A percentile compares a stretch with the other conserved stretches of the same genome.
These are phyloP conservation scores for Eremothecium gossypii DNA, from an alignment of 1,139 yeast species.

Conservation along the genomic window DNA sequence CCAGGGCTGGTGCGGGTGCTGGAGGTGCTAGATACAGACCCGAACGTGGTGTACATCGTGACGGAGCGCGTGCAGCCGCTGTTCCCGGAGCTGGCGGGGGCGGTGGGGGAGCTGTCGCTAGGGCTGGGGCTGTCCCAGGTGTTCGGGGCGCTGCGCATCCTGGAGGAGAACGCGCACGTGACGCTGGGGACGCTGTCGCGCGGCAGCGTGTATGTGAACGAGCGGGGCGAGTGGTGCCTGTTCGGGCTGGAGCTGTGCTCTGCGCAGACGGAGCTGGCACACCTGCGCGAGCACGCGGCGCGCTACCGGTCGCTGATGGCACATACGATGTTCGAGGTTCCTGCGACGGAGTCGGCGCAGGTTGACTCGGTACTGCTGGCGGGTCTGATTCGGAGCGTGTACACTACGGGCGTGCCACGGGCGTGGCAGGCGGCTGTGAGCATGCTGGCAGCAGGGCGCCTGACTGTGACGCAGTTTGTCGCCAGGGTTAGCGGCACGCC, in stretches of 20 bases:
- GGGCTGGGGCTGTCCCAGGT: slow-evolving; percentile 54
- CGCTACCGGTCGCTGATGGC: slow-evolving; percentile 5
- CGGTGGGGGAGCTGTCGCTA: slow-evolving; percentile 33
- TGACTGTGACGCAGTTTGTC: slow-evolving; percentile 13
- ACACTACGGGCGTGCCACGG: slow-evolving; percentile 32
- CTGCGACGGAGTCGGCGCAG: slow-evolving; percentile 40
- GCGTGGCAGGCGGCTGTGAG: slow-evolving; percentile 15
- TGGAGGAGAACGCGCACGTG: slow-evolving; percentile 55
- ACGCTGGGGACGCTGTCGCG: slow-evolving; percentile 56
- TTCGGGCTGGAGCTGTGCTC: slow-evolving; percentile 75
- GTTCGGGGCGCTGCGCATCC: slow-evolving; percentile 47
- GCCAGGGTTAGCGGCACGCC: slow-evolving; percentile 12
- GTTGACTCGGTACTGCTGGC: slow-evolving; percentile 63
- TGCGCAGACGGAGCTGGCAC: slow-evolving; percentile 38
- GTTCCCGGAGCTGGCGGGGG: slow-evolving; percentile 16
- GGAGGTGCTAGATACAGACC: slow-evolving; percentile 56
- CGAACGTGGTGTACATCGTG: slow-evolving; percentile 57
- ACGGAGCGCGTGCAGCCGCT: slow-evolving; percentile 74
- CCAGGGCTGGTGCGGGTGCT: slow-evolving; percentile 69
- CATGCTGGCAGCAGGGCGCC: slow-evolving; percentile 15
- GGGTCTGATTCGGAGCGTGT: slow-evolving; percentile 41
- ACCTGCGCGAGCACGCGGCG: slow-evolving; percentile 7
- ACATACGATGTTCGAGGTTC: slow-evolving; percentile 31
- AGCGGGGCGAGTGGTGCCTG: slow-evolving; percentile 73
- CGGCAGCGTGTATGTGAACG: slow-evolving; percentile 54